Conservation (phyloP, 495 filamentous ascomycete species). For the Darksidea phi region DNA sequence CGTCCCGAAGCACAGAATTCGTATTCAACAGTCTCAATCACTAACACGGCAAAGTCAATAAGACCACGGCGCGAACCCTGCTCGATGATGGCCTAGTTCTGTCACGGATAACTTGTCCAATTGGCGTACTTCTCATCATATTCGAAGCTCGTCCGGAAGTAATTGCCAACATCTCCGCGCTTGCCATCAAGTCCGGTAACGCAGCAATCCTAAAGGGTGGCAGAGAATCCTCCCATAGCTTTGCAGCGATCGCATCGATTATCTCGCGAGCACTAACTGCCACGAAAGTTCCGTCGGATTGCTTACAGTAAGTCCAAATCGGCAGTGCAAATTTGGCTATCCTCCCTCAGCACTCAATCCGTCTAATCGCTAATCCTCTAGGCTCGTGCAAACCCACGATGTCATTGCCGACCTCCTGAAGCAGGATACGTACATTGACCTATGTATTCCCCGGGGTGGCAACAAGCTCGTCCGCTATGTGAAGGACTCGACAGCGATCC, state of each 20-base stretch:
- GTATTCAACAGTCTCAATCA: no score
- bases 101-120: conserved; percentile 85
- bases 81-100: conserved; percentile 87
- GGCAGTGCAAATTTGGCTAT: no score
- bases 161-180: conserved; percentile 96
- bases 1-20: no score
- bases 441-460: conserved; percentile 90
- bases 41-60: conserved; percentile 63
- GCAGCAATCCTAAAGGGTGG: conserved; percentile 96
- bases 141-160: conserved; percentile 98
- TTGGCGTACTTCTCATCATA: conserved; percentile 93
- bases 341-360: no score
- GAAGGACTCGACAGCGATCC: conserved; percentile 87
- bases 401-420: conserved; percentile 79
- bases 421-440: conserved; percentile 83
- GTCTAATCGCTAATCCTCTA: no score
- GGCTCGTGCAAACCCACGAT: conserved; percentile 83
- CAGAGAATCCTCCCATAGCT: conserved; percentile 92
- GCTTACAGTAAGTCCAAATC: conserved; percentile 62
- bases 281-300: conserved; percentile 77
- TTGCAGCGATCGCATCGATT: conserved; percentile 79
- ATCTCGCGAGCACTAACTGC: conserved; percentile 75
- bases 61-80: conserved; percentile 74
- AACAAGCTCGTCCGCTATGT: conserved; percentile 91
- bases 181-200: conserved; percentile 97